Evolutionary conservation across 208 protist genomes (phyloP).

Genomic region (Leishmania aethiopica): DNA sequence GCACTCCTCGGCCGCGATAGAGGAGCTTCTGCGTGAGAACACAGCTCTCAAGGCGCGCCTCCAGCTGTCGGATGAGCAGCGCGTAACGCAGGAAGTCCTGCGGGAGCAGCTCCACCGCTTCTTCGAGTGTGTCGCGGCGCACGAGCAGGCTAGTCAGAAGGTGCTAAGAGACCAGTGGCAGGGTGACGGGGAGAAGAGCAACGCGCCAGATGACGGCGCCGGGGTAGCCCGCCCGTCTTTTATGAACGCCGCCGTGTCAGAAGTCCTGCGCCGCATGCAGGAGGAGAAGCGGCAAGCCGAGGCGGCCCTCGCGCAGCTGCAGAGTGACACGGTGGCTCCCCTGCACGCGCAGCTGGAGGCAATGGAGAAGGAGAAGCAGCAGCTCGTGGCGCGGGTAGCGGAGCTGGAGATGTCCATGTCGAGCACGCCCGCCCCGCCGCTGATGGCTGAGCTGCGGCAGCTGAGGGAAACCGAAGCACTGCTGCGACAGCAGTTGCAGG

Average conservation of each 20-base stretch:
- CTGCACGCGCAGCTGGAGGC: constrained; percentile 57
- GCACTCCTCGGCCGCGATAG: constrained; percentile 7
- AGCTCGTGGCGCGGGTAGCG: constrained; percentile 37
- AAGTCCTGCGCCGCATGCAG: constrained; percentile 38
- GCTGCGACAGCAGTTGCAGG: constrained; percentile 49
- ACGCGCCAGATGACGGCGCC: background rate
- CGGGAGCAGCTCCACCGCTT: constrained; percentile 54
- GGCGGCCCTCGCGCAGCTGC: constrained; percentile 34
- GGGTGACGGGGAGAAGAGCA: constrained; percentile 1
- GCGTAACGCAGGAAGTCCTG: constrained; percentile 56
- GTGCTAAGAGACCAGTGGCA: background rate
- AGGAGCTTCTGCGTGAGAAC: constrained; percentile 69
- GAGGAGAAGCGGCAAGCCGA: constrained; percentile 45
- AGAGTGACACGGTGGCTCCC: constrained; percentile 32
- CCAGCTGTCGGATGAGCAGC: constrained; percentile 53
- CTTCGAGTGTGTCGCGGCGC: constrained; percentile 47
- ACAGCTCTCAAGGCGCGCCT: constrained; percentile 40
- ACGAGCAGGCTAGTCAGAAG: constrained; percentile 16
- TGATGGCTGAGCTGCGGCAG: constrained; percentile 62
- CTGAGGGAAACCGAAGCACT: constrained; percentile 58
- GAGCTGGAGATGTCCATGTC: constrained; percentile 44
- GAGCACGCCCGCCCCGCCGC: constrained; percentile 36
- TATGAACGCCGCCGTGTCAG: constrained; percentile 16
- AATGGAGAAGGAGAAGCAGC: constrained; percentile 46
- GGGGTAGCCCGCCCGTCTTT: background rate